phyloP scores from a whole-genome alignment of 1,284 basidiomycete genomes.

The Ganoderma resinaceum region DNA sequence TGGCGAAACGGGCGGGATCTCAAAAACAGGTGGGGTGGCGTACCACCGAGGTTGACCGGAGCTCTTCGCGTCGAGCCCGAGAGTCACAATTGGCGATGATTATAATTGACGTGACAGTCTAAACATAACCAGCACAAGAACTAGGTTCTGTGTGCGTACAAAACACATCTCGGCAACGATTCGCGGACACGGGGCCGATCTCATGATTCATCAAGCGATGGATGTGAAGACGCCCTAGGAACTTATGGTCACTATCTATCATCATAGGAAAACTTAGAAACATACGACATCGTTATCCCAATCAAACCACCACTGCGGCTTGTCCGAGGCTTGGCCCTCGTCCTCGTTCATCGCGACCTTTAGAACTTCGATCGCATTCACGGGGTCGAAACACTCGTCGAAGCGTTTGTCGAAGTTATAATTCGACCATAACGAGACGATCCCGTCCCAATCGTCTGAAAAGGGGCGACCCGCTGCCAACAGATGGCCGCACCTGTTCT shows the following conservation, averaged over 20 bases:
- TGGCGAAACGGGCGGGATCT: too few species aligned
- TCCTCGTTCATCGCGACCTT: not conserved
- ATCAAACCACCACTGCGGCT: constrained; percentile 1
- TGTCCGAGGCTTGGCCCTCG: not conserved
- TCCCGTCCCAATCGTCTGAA: not conserved
- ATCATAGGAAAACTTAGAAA: not conserved
- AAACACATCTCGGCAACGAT: too few species aligned
- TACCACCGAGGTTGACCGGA: too few species aligned
- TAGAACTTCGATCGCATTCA: not conserved
- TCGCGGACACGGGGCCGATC: too few species aligned
- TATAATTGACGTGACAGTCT: too few species aligned
- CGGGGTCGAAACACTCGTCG: not conserved
- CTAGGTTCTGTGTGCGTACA: too few species aligned
- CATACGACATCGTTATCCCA: constrained; percentile 1
- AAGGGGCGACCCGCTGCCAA: not conserved
- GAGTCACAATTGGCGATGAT: too few species aligned
- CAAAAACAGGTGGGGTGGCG: too few species aligned
- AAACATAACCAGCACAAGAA: too few species aligned
- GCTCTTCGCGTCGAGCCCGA: too few species aligned
- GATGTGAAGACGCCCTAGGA: not conserved
- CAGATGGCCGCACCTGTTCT: not conserved
- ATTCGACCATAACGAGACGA: not conserved
- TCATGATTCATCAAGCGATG: too few species aligned
- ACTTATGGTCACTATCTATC: not conserved
- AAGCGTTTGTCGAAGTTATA: not conserved